These are phyloP conservation scores for Fonsecaea pedrosoi DNA, from an alignment of 2,329 filamentous ascomycete genomes.

Conservation along the genomic window DNA sequence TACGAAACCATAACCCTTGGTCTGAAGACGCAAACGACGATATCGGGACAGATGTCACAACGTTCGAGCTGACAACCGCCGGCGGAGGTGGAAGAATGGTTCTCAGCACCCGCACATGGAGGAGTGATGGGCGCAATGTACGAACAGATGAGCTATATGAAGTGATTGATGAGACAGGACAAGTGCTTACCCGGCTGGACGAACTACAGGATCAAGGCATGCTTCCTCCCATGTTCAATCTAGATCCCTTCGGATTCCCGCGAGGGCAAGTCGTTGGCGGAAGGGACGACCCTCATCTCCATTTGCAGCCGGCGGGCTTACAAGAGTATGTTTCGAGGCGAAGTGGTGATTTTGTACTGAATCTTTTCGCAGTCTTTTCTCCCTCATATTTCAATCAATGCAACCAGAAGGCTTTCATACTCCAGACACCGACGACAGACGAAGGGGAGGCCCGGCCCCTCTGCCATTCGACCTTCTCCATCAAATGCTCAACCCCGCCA, in stretches of 20 bases:
- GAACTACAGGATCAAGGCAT: slow-evolving; percentile 23
- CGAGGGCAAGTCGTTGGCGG: not conserved
- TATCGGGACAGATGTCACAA: slow-evolving; percentile 37
- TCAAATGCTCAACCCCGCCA: slow-evolving; percentile 48
- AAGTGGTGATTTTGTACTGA: not conserved
- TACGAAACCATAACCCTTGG: slow-evolving; percentile 57
- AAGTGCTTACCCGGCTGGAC: slow-evolving; percentile 19
- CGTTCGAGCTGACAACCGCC: slow-evolving; percentile 37
- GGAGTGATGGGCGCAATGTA: slow-evolving; percentile 23
- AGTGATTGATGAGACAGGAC: slow-evolving; percentile 14
- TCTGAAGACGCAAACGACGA: slow-evolving; percentile 55
- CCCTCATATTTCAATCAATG: slow-evolving; percentile 37
- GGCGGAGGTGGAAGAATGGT: slow-evolving; percentile 35
- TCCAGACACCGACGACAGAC: slow-evolving; percentile 13
- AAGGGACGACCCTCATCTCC: slow-evolving; percentile 8
- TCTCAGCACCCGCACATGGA: slow-evolving; percentile 36
- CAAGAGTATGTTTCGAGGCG: slow-evolving; percentile 31
- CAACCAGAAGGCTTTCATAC: slow-evolving; percentile 15
- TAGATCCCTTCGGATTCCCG: slow-evolving; percentile 23
- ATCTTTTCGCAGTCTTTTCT: slow-evolving; percentile 31
- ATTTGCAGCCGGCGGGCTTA: slow-evolving; percentile 26
- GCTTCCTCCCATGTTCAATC: slow-evolving; percentile 8
- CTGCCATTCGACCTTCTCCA: slow-evolving; percentile 56
- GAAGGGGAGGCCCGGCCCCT: slow-evolving; percentile 25
- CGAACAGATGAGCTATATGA: slow-evolving; percentile 13